A percentile compares a stretch with the other conserved stretches of the same genome.
Evolutionary conservation across 75 land plant species (phyloP).

Genomic region (Cryptomeria japonica): DNA sequence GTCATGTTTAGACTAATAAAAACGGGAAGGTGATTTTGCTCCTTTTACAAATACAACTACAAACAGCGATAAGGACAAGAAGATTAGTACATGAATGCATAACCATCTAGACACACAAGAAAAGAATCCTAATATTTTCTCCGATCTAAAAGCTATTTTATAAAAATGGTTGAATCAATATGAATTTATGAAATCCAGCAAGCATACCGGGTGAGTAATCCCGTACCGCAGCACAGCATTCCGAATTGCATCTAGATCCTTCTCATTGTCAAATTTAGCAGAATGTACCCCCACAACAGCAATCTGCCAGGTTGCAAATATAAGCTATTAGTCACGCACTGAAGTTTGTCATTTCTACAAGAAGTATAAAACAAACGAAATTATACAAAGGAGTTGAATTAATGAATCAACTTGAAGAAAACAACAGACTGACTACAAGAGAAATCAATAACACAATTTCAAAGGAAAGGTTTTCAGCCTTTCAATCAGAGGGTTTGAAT

Average conservation of each 20-base stretch:
- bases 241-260: slow-evolving; percentile 84
- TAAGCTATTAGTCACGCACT: slow-evolving; percentile 2
- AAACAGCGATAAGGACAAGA: neutral
- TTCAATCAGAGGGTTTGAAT: neutral
- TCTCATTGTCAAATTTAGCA: slow-evolving; percentile 93
- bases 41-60: neutral
- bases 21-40: neutral
- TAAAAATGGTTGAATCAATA: neutral
- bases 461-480: neutral
- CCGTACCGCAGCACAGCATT: slow-evolving; percentile 86
- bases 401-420: slow-evolving; percentile 5
- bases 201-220: slow-evolving; percentile 78
- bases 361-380: neutral
- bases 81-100: neutral
- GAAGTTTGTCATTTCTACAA: neutral
- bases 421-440: neutral
- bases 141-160: neutral
- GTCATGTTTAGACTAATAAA: neutral
- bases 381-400: slow-evolving; percentile 2
- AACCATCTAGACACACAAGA: neutral
- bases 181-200: neutral
- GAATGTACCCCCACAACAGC: slow-evolving; percentile 94
- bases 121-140: neutral
- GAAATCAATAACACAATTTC: neutral
- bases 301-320: slow-evolving; percentile 47